phyloP scores from a whole-genome alignment of 2,329 filamentous ascomycete species.

The Daldinia sp. region DNA sequence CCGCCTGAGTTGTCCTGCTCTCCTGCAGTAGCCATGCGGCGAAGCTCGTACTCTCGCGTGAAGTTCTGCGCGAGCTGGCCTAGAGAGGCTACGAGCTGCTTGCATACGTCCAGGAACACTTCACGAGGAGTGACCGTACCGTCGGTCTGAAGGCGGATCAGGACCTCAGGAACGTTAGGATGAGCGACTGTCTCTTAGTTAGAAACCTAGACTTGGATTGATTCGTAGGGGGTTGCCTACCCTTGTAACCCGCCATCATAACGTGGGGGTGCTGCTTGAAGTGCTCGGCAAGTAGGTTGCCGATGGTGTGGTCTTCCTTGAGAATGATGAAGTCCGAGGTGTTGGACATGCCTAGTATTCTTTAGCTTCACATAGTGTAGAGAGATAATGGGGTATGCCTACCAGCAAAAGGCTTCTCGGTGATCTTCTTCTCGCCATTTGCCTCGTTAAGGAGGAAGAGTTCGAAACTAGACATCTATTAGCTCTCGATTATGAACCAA shows the following conservation, averaged over 20 bases:
- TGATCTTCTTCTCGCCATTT: conserved; percentile 92
- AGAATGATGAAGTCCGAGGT: conserved; percentile 94
- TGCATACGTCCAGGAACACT: conserved; percentile 81
- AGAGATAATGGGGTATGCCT: conserved; percentile 50
- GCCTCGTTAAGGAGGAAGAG: conserved; percentile 77
- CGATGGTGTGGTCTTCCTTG: conserved; percentile 97
- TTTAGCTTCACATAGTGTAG: not conserved
- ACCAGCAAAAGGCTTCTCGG: conserved; percentile 89
- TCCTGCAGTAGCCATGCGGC: conserved; percentile 79
- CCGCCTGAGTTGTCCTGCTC: conserved; percentile 56
- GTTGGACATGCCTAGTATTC: conserved; percentile 79
- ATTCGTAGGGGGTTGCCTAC: conserved; percentile 56
- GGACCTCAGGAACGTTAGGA: conserved; percentile 67
- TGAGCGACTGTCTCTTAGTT: conserved; percentile 57
- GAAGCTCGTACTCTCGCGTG: conserved; percentile 88
- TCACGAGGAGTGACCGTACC: conserved; percentile 89
- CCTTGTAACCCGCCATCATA: conserved; percentile 91
- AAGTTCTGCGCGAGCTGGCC: conserved; percentile 85
- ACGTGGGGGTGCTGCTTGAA: conserved; percentile 86
- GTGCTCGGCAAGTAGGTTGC: conserved; percentile 85
- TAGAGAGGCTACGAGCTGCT: conserved; percentile 82
- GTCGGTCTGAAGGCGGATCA: conserved; percentile 89
- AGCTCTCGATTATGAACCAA: conserved; percentile 33
- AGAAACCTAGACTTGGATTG: conserved; percentile 47
- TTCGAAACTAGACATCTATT: conserved; percentile 74